Evolutionary conservation across 1,284 basidiomycete species (phyloP).

Genomic region (Microbotryum intermedium): DNA sequence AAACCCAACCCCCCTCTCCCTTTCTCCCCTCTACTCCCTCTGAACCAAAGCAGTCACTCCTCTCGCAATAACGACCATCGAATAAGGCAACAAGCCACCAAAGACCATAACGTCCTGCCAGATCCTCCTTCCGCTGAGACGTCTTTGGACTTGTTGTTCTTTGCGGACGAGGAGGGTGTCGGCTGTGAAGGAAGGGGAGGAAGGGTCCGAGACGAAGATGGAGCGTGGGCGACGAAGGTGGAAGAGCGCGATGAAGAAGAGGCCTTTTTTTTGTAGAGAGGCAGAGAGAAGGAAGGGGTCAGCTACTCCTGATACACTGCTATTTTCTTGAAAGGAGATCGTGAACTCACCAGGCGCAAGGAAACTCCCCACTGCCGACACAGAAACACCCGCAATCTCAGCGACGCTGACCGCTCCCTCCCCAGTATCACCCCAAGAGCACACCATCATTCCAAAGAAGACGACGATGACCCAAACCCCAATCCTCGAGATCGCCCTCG

Average conservation of each 20-base stretch:
- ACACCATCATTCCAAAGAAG: constrained; percentile 3
- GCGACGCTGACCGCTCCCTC: constrained; percentile 24
- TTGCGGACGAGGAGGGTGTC: constrained; percentile 60
- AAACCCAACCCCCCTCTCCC: no score
- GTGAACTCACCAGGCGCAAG: constrained; percentile 23
- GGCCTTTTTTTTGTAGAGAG: constrained; percentile 15
- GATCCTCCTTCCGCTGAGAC: constrained; percentile 54
- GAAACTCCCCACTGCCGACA: constrained; percentile 25
- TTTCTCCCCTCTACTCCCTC: no score
- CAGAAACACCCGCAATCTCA: constrained; percentile 27
- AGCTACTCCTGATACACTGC: neutral
- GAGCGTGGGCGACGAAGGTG: constrained; percentile 34
- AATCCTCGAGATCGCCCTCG: neutral
- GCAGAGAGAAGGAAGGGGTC: neutral
- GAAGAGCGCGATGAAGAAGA: constrained; percentile 35
- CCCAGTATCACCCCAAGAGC: constrained; percentile 17
- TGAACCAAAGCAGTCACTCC: constrained; percentile 7
- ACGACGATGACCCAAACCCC: constrained; percentile 16
- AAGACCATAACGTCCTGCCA: constrained; percentile 65
- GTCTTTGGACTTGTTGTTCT: constrained; percentile 59
- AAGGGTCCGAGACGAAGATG: constrained; percentile 30
- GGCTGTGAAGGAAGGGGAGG: constrained; percentile 40
- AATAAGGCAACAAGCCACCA: constrained; percentile 51
- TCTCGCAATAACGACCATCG: constrained; percentile 35
- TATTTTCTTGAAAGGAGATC: neutral